Percentiles rank a stretch among this genome's conserved stretches.
phyloP scores from a whole-genome alignment of 2,329 filamentous ascomycete species.

The Rutstroemia sp. region DNA sequence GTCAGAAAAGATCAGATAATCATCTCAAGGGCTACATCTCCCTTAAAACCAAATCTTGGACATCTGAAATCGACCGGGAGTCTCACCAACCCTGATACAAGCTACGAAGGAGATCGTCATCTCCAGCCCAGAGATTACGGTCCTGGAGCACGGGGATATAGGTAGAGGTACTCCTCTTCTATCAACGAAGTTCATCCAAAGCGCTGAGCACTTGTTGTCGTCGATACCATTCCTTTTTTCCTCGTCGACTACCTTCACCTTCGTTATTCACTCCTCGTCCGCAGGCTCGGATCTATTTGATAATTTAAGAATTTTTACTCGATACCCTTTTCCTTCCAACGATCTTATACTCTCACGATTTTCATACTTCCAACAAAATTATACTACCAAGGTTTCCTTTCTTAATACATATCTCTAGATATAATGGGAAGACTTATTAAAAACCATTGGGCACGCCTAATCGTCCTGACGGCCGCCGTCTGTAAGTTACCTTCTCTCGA shows the following conservation, averaged over 20 bases:
- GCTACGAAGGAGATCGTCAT: slow-evolving; percentile 26
- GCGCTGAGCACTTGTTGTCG: slow-evolving; percentile 41
- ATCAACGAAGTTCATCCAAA: slow-evolving; percentile 11
- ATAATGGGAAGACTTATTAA: slow-evolving; percentile 96
- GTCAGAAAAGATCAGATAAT: slow-evolving; percentile 44
- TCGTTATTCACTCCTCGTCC: slow-evolving; percentile 30
- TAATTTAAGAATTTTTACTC: slow-evolving; percentile 18
- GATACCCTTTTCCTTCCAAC: slow-evolving; percentile 26
- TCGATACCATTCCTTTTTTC: slow-evolving; percentile 48
- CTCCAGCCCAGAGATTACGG: slow-evolving; percentile 22
- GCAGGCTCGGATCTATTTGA: slow-evolving; percentile 47
- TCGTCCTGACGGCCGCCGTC: slow-evolving; percentile 73
- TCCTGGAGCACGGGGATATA: slow-evolving; percentile 33
- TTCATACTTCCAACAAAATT: slow-evolving; percentile 12
- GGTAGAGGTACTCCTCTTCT: slow-evolving; percentile 21
- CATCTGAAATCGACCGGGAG: slow-evolving; percentile 27
- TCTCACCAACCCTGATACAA: slow-evolving; percentile 31
- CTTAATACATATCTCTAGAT: slow-evolving; percentile 15
- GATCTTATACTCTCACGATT: slow-evolving; percentile 15
- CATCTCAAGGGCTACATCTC: slow-evolving; percentile 40
- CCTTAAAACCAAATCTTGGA: slow-evolving; percentile 35
- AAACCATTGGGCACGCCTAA: slow-evolving; percentile 96
- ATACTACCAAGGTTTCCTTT: slow-evolving; percentile 38
- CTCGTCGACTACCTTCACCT: slow-evolving; percentile 25
- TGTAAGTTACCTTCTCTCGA: slow-evolving; percentile 32